These are phyloP conservation scores for Nakazawaea holstii DNA, from an alignment of 805 yeast species.

Conservation along the genomic window DNA sequence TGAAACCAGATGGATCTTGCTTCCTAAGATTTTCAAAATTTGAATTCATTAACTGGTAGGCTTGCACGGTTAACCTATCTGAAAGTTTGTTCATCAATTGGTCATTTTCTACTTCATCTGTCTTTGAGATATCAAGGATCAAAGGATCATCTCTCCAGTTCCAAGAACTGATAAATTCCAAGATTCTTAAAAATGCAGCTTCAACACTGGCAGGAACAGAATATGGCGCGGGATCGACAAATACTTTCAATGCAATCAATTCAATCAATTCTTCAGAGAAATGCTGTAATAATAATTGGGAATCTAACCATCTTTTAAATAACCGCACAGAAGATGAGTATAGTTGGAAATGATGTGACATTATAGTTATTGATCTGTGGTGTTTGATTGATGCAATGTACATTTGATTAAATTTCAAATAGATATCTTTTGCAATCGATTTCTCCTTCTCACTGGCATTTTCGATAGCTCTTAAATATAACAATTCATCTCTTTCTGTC, in stretches of 20 bases:
- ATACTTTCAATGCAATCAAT: constrained; percentile 74
- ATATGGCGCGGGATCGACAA: constrained; percentile 86
- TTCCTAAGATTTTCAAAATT: constrained; percentile 66
- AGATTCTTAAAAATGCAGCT: constrained; percentile 72
- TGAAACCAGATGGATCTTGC: constrained; percentile 76
- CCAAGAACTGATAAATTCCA: constrained; percentile 75
- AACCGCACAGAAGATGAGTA: constrained; percentile 78
- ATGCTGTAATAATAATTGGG: constrained; percentile 69
- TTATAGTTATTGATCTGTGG: constrained; percentile 67
- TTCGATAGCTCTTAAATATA: constrained; percentile 67
- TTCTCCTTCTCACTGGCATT: constrained; percentile 58
- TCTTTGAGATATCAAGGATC: constrained; percentile 68
- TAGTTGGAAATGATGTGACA: constrained; percentile 66
- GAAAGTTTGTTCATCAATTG: constrained; percentile 38
- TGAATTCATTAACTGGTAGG: constrained; percentile 55
- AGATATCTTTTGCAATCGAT: constrained; percentile 53
- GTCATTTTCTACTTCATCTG: constrained; percentile 31
- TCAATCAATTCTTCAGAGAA: constrained; percentile 78
- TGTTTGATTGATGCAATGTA: constrained; percentile 72
- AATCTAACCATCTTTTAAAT: constrained; percentile 85
- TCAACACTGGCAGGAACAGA: constrained; percentile 72
- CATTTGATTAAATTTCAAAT: constrained; percentile 57
- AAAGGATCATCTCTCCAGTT: constrained; percentile 91
- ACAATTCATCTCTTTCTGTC: constrained; percentile 77
- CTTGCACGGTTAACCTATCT: constrained; percentile 57